Evolutionary conservation across 2,329 filamentous ascomycete species (phyloP).

Genomic region (Ophidiomyces ophidiicola): DNA sequence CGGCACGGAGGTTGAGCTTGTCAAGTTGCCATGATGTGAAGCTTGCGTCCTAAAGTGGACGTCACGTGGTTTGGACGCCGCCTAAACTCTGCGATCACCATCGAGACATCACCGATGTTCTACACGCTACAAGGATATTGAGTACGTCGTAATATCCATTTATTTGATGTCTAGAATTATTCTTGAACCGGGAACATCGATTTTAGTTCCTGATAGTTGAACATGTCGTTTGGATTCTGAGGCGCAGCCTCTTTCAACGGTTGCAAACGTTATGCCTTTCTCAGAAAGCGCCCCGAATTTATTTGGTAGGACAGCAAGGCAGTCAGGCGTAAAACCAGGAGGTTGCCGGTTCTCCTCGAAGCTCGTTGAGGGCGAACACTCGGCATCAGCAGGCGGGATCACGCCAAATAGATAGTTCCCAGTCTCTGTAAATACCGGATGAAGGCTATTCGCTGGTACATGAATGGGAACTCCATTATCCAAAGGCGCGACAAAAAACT

Average conservation of each 20-base stretch:
- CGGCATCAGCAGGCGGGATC: constrained; percentile 20
- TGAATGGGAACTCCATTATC: background rate
- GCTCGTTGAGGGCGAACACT: background rate
- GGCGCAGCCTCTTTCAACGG: background rate
- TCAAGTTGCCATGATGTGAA: background rate
- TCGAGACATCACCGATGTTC: background rate
- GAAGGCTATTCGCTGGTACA: background rate
- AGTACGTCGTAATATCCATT: background rate
- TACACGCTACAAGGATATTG: background rate
- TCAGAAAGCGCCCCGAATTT: constrained; percentile 32
- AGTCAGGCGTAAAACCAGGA: background rate
- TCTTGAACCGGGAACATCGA: constrained; percentile 16
- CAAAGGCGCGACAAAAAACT: constrained; percentile 29
- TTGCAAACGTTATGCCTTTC: constrained; percentile 25
- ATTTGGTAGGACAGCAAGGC: constrained; percentile 21
- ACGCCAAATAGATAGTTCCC: constrained; percentile 24
- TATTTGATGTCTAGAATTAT: constrained; percentile 1
- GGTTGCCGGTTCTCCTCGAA: background rate
- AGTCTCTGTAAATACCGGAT: background rate
- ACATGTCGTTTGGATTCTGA: background rate
- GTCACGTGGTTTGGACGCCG: constrained; percentile 3
- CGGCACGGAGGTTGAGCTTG: background rate
- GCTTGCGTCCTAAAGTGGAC: background rate
- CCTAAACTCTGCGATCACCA: background rate
- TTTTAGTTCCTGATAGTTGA: constrained; percentile 15